phyloP scores from a whole-genome alignment of 306 rosid genomes.

The Sindora glabra region DNA sequence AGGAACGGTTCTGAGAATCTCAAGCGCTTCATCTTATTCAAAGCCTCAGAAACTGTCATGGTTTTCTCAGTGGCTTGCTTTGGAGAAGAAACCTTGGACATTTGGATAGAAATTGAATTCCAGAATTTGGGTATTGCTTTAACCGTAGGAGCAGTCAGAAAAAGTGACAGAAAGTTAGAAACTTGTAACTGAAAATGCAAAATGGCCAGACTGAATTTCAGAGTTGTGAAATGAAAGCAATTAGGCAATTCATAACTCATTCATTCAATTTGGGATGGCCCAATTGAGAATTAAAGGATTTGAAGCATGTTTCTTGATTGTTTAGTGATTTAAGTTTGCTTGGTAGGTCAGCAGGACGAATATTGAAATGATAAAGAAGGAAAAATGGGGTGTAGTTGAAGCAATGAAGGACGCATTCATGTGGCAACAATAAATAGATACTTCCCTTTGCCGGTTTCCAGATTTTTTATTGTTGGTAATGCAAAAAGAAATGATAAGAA shows the following conservation, averaged over 20 bases:
- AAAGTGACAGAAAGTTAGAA: neutral
- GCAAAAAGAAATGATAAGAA: too few relatives aligned
- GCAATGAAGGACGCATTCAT: too few relatives aligned
- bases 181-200: slow-evolving; percentile 2
- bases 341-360: slow-evolving; percentile 44
- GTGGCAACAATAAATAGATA: neutral
- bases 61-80: slow-evolving; percentile 30
- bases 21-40: slow-evolving; percentile 46
- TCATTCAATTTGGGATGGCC: neutral
- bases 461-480: too few relatives aligned
- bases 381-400: too few relatives aligned
- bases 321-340: too few relatives aligned
- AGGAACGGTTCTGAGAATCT: slow-evolving; percentile 55
- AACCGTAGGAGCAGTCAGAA: neutral
- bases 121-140: slow-evolving; percentile 11
- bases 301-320: too few relatives aligned
- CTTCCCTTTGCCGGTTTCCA: too few relatives aligned
- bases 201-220: neutral
- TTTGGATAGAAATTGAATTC: slow-evolving; percentile 10
- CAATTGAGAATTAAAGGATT: too few relatives aligned
- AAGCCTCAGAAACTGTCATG: slow-evolving; percentile 38
- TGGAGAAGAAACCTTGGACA: slow-evolving; percentile 39
- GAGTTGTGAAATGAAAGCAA: slow-evolving; percentile 23
- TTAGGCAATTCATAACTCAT: slow-evolving; percentile 5
- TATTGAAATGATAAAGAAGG: too few relatives aligned